A percentile compares a stretch with the other conserved stretches of the same genome.
phyloP scores from a whole-genome alignment of 164 flowering plant species.

The Umbellularia californica region DNA sequence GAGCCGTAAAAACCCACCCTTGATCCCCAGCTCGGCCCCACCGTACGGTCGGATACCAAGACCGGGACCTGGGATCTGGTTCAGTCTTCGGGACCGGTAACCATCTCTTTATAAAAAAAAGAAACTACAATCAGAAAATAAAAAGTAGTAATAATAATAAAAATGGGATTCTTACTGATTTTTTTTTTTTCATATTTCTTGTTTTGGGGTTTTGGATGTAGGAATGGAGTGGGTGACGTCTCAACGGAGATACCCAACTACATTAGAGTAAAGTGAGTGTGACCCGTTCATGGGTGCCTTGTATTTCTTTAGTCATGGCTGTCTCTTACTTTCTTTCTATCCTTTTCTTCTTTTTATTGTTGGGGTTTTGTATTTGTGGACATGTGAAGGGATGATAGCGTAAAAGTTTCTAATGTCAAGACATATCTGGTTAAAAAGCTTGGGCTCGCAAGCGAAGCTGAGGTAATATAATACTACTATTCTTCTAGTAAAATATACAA shows the following conservation, averaged over 20 bases:
- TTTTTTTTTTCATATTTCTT: neutral
- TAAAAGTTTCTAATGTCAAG: constrained; percentile 35
- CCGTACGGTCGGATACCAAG: constrained; percentile 12
- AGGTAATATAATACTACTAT: constrained; percentile 17
- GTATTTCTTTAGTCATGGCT: neutral
- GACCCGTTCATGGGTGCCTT: neutral
- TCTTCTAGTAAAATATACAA: neutral
- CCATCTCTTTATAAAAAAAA: neutral
- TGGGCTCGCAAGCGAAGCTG: constrained; percentile 33
- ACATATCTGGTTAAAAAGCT: constrained; percentile 36
- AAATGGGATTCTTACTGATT: neutral
- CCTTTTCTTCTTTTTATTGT: neutral
- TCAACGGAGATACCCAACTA: constrained; percentile 34
- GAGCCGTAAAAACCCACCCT: too few species aligned
- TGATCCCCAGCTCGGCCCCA: constrained; percentile 10
- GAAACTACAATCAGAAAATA: too few species aligned
- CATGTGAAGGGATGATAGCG: constrained; percentile 24
- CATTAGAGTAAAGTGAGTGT: constrained; percentile 40
- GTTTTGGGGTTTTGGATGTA: neutral
- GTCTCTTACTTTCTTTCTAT: neutral
- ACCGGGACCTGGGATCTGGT: constrained; percentile 29
- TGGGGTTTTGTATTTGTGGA: constrained; percentile 9
- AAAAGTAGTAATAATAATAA: too few species aligned
- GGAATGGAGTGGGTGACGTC: constrained; percentile 19
- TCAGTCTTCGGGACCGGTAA: constrained; percentile 28